phyloP scores from a whole-genome alignment of 768 basidiomycete species.

The Hygrocybe punicea region DNA sequence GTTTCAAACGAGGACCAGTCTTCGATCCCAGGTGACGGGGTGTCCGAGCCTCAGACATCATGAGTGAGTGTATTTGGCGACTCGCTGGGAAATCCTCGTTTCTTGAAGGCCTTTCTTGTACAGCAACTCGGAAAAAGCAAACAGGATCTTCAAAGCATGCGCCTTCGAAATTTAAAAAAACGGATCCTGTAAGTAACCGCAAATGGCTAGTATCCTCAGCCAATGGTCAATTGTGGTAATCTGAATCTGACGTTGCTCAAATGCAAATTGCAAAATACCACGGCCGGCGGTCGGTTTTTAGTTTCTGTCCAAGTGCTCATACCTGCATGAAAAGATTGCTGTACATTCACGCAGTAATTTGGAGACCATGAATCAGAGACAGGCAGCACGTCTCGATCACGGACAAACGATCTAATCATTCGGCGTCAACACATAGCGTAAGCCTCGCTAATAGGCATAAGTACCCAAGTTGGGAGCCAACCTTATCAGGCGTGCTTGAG shows the following conservation, averaged over 20 bases:
- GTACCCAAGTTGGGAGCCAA: no score
- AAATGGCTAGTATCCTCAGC: background rate
- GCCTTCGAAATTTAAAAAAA: no score
- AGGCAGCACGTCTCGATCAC: no score
- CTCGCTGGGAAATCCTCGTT: background rate
- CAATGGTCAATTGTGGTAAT: no score
- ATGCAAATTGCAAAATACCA: background rate
- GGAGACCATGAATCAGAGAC: no score
- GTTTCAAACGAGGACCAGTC: background rate
- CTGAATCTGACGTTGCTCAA: background rate
- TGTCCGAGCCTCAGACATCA: slow-evolving; percentile 2
- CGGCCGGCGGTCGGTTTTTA: background rate
- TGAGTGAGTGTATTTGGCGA: background rate
- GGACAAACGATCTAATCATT: no score
- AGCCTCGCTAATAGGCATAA: no score
- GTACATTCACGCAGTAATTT: no score
- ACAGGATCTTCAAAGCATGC: background rate
- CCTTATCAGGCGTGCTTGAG: no score
- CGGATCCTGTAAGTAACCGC: background rate
- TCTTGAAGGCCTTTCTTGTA: background rate
- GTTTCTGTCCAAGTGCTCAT: no score
- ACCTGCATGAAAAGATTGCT: no score
- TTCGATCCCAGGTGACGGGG: slow-evolving; percentile 2
- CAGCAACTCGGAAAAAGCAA: background rate
- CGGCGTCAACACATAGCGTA: no score